These are phyloP conservation scores for Tylopilus felleus DNA, from an alignment of 768 basidiomycete genomes.

Conservation along the genomic window DNA sequence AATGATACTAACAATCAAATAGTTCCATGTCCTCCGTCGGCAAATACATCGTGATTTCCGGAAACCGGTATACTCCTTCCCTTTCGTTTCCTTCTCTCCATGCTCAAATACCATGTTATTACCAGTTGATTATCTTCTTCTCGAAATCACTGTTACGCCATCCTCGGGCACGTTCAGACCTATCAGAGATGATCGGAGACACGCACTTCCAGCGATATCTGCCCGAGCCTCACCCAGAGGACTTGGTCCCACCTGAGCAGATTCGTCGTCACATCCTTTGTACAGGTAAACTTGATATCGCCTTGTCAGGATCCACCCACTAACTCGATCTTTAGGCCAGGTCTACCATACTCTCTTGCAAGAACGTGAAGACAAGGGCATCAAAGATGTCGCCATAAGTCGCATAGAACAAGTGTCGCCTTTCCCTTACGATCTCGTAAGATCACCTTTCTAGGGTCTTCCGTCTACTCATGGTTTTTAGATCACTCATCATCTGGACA, in stretches of 20 bases:
- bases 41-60: constrained; percentile 98
- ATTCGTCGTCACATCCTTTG: constrained; percentile 92
- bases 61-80: constrained; percentile 70
- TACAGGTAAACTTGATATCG: constrained; percentile 45
- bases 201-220: constrained; percentile 92
- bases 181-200: constrained; percentile 87
- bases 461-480: constrained; percentile 28
- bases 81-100: neutral
- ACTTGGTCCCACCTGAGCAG: constrained; percentile 74
- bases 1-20: constrained; percentile 12
- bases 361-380: constrained; percentile 87
- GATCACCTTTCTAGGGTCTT: constrained; percentile 23
- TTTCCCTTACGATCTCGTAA: constrained; percentile 92
- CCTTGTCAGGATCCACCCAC: neutral
- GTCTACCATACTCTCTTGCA: constrained; percentile 88
- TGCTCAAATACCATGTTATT: neutral
- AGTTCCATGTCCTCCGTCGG: constrained; percentile 96
- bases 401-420: constrained; percentile 94
- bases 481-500: constrained; percentile 92
- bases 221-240: constrained; percentile 74
- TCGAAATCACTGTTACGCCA: constrained; percentile 95
- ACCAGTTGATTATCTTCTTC: constrained; percentile 89
- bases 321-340: constrained; percentile 55
- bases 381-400: constrained; percentile 93
- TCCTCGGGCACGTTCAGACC: constrained; percentile 81